phyloP scores from a whole-genome alignment of 1,139 yeast genomes.

The Starmera stellimalicola region DNA sequence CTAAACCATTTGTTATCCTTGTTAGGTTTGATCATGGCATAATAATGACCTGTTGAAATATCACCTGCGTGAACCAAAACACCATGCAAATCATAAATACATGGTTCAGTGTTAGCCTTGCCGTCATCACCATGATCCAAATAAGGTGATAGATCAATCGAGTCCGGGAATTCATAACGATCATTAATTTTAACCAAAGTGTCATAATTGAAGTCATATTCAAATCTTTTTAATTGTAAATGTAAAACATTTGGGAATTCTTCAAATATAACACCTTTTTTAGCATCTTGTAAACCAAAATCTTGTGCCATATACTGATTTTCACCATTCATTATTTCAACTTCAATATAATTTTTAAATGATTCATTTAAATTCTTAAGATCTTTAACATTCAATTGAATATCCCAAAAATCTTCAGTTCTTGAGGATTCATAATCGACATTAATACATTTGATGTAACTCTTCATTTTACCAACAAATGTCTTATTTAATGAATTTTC shows the following conservation, averaged over 20 bases:
- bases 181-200: conserved; percentile 88
- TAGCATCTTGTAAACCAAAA: conserved; percentile 90
- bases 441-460: conserved; percentile 84
- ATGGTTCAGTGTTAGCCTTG: conserved; percentile 40
- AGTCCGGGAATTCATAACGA: conserved; percentile 81
- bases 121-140: conserved; percentile 50
- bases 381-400: conserved; percentile 87
- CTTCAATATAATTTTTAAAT: conserved; percentile 78
- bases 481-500: conserved; percentile 74
- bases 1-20: conserved; percentile 71
- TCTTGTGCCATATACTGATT: conserved; percentile 94
- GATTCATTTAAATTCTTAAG: conserved; percentile 64
- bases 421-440: conserved; percentile 94
- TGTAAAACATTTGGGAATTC: conserved; percentile 90
- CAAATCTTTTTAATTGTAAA: conserved; percentile 87
- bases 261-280: conserved; percentile 89
- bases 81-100: conserved; percentile 81
- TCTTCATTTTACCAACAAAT: conserved; percentile 95
- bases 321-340: conserved; percentile 87
- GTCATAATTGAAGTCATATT: conserved; percentile 86
- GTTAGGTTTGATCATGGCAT: conserved; percentile 83
- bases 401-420: conserved; percentile 95
- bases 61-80: conserved; percentile 96
- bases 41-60: conserved; percentile 91
- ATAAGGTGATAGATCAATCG: conserved; percentile 72